These are phyloP conservation scores for Aspergillus costaricaensis DNA, from an alignment of 2,329 filamentous ascomycete genomes.

Conservation along the genomic window DNA sequence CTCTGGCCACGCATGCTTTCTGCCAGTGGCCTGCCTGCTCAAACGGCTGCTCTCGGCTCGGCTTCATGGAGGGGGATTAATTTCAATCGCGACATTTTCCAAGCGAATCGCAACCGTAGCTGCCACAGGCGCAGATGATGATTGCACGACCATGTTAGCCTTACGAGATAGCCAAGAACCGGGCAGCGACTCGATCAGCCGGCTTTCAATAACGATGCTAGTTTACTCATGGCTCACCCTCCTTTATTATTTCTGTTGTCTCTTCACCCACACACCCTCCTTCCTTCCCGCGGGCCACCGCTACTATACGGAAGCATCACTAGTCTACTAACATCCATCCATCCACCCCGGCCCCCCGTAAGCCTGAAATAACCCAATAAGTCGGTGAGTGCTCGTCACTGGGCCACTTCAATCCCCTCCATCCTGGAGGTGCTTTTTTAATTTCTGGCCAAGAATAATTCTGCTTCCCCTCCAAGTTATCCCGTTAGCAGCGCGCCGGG, in stretches of 20 bases:
- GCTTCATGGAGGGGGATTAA: not conserved
- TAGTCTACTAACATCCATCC: not conserved
- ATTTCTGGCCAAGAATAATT: not conserved
- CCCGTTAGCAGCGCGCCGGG: slow-evolving; percentile 1
- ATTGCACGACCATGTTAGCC: not conserved
- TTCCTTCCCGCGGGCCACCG: not conserved
- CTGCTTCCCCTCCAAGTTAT: not conserved
- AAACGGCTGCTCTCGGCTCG: slow-evolving; percentile 14
- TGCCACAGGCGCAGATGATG: not conserved
- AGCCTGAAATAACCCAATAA: not conserved
- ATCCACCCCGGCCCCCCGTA: not conserved
- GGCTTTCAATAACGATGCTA: not conserved
- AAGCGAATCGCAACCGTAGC: slow-evolving; percentile 4
- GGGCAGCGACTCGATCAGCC: not conserved
- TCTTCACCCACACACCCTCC: not conserved
- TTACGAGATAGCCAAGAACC: slow-evolving; percentile 6
- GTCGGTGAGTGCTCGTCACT: slow-evolving; percentile 7
- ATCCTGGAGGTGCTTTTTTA: not conserved
- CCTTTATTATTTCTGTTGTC: no score
- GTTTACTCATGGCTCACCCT: not conserved
- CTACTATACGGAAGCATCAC: not conserved
- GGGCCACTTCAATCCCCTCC: not conserved
- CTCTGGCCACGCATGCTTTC: slow-evolving; percentile 9
- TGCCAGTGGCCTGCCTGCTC: no score
- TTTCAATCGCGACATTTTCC: not conserved